Evolutionary conservation across 1,284 basidiomycete genomes (phyloP).

Genomic region (Cutaneotrichosporon dermatis): DNA sequence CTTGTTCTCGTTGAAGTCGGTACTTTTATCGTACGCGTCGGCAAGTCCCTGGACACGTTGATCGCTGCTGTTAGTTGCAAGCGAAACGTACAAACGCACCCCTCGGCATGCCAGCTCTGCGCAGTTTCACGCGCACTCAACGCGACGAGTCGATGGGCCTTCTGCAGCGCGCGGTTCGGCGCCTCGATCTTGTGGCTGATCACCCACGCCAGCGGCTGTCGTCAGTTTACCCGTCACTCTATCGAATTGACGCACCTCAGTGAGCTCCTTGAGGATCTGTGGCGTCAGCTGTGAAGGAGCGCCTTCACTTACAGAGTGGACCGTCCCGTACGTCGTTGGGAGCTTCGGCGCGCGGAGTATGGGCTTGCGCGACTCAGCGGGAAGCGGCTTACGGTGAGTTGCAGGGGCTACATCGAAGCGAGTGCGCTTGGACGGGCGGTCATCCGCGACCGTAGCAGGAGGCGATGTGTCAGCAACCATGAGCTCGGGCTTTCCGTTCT

Average conservation of each 20-base stretch:
- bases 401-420: constrained; percentile 6
- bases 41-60: neutral
- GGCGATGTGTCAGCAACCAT: no score
- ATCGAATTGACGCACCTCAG: neutral
- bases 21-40: neutral
- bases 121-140: neutral
- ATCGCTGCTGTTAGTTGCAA: neutral
- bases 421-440: constrained; percentile 31
- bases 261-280: constrained; percentile 21
- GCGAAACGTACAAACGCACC: neutral
- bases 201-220: neutral
- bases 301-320: no score
- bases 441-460: neutral
- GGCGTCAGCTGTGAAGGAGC: constrained; percentile 18
- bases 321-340: no score
- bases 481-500: no score
- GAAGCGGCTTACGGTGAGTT: neutral
- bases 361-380: no score
- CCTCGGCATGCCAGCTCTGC: neutral
- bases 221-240: neutral
- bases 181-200: neutral
- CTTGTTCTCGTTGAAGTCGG: neutral
- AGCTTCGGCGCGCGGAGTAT: no score
- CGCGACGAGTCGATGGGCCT: neutral
- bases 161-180: neutral